phyloP scores from a whole-genome alignment of 1,139 yeast species.

The Chernovozyma aurita region DNA sequence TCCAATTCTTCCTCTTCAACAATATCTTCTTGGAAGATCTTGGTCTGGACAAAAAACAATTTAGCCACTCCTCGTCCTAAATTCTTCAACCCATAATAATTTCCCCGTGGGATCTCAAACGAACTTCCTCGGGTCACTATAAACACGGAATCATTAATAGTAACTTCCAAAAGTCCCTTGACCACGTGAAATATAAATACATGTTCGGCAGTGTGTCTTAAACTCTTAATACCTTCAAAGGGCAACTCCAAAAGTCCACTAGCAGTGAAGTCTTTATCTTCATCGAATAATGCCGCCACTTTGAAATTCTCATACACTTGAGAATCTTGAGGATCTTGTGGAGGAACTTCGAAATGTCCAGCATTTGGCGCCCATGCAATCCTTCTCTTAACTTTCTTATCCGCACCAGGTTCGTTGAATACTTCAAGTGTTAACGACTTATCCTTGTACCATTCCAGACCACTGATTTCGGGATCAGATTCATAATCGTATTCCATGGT shows the following conservation, averaged over 20 bases:
- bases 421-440: constrained; percentile 49
- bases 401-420: constrained; percentile 46
- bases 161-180: constrained; percentile 66
- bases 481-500: constrained; percentile 25
- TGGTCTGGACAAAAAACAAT: constrained; percentile 75
- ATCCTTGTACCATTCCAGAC: constrained; percentile 53
- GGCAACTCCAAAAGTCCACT: constrained; percentile 75
- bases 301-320: constrained; percentile 51
- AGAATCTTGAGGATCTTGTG: constrained; percentile 29
- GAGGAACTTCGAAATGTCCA: constrained; percentile 42
- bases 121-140: constrained; percentile 71
- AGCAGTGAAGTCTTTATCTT: constrained; percentile 63
- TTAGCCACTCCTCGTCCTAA: constrained; percentile 53
- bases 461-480: constrained; percentile 40
- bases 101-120: constrained; percentile 76
- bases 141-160: constrained; percentile 55
- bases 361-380: constrained; percentile 69
- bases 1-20: constrained; percentile 10
- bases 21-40: constrained; percentile 9
- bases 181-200: constrained; percentile 73
- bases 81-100: constrained; percentile 61
- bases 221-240: constrained; percentile 56
- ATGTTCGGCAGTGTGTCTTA: constrained; percentile 61
- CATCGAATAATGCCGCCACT: constrained; percentile 65
- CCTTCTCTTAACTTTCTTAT: constrained; percentile 36